A percentile compares a stretch with the other conserved stretches of the same genome.
Evolutionary conservation across 2,329 filamentous ascomycete species (phyloP).

Genomic region (Basipetospora chlamydospora): DNA sequence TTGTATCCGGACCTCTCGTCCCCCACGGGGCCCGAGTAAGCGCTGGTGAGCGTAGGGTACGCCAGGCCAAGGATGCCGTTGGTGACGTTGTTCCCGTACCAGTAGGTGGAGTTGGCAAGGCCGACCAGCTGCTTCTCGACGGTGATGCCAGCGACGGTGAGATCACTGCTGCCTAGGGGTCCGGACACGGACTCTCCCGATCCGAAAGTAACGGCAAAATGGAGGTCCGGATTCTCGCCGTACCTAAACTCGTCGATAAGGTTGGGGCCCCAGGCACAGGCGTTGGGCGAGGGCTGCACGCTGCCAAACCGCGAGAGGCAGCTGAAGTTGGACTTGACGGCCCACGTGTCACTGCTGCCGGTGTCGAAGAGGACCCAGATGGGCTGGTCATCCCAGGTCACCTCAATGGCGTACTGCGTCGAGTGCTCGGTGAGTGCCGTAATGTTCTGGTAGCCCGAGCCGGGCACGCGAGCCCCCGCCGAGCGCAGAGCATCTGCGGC

Average conservation of each 20-base stretch:
- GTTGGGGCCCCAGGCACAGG: conserved; percentile 26
- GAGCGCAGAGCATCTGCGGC: conserved; percentile 15
- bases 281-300: conserved; percentile 12
- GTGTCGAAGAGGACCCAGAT: conserved; percentile 33
- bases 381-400: conserved; percentile 22
- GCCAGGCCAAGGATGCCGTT: conserved; percentile 36
- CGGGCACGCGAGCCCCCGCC: conserved; percentile 2
- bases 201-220: conserved; percentile 31
- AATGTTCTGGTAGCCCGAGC: conserved; percentile 20
- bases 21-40: conserved; percentile 24
- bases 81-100: conserved; percentile 36
- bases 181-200: conserved; percentile 34
- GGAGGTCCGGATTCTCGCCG: conserved; percentile 23
- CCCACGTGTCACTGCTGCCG: conserved; percentile 38
- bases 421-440: conserved; percentile 22
- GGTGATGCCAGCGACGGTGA: conserved; percentile 28
- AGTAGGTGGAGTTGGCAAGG: conserved; percentile 32
- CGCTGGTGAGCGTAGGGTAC: conserved; percentile 34
- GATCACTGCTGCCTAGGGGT: conserved; percentile 30
- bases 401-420: conserved; percentile 27
- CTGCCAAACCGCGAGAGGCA: conserved; percentile 24
- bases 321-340: conserved; percentile 22
- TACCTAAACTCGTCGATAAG: conserved; percentile 25
- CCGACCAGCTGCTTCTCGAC: conserved; percentile 31
- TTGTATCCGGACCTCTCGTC: conserved; percentile 23